Conservation (phyloP, 225 moss, liverwort and hornwort genomes). For the Asterella californica region DNA sequence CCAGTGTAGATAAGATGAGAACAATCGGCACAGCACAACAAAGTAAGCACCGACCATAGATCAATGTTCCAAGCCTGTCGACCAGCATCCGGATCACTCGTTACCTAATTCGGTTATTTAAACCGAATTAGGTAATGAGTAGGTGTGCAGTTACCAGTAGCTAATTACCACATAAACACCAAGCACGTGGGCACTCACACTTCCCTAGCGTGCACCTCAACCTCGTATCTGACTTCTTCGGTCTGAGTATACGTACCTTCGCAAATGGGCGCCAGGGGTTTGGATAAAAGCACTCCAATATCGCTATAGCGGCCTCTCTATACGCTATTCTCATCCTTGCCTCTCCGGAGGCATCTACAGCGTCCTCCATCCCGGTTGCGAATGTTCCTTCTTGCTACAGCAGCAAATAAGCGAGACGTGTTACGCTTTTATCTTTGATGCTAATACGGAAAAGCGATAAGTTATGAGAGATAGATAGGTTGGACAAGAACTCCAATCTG, state of each 20-base stretch:
- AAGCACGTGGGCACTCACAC: no score
- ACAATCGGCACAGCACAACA: no score
- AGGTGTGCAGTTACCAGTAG: no score
- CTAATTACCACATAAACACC: no score
- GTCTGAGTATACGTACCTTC: slow-evolving; percentile 47
- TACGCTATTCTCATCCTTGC: slow-evolving; percentile 88
- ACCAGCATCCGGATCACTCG: no score
- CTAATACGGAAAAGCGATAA: neutral
- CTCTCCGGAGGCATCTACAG: slow-evolving; percentile 80
- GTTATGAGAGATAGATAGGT: neutral
- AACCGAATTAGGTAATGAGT: no score
- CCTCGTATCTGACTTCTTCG: no score
- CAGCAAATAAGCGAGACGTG: slow-evolving; percentile 20
- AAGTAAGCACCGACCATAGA: no score
- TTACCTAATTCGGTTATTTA: no score
- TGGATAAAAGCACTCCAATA: slow-evolving; percentile 79
- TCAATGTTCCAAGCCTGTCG: no score
- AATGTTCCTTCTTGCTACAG: slow-evolving; percentile 96
- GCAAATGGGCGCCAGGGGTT: slow-evolving; percentile 79
- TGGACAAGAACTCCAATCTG: neutral
- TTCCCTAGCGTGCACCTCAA: no score
- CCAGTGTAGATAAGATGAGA: no score
- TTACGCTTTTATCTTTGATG: neutral
- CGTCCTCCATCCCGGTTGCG: slow-evolving; percentile 92
- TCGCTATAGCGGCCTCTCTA: slow-evolving; percentile 86